Percentiles rank a stretch among this genome's conserved stretches.
Evolutionary conservation across 805 yeast genomes (phyloP).

Genomic region (Metschnikowia dekortorum): DNA sequence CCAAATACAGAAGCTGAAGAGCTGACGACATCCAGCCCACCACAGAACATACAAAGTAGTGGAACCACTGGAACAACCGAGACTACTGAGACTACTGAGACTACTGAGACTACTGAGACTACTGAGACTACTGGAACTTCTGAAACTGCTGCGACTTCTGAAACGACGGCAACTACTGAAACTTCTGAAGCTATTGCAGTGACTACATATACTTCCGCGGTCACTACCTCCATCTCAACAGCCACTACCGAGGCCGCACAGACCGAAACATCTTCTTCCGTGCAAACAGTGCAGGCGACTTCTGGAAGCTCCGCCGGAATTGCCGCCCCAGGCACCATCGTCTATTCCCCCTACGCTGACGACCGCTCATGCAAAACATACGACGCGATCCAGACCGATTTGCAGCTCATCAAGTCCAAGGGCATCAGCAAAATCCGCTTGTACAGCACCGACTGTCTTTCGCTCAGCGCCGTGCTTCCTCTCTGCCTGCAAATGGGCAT

Average conservation of each 20-base stretch:
- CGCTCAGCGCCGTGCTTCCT: constrained; percentile 61
- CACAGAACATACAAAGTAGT: no score
- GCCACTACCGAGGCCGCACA: not conserved
- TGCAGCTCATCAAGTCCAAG: constrained; percentile 50
- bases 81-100: not conserved
- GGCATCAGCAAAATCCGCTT: constrained; percentile 67
- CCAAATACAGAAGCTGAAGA: no score
- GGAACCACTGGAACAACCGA: not conserved
- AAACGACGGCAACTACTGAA: not conserved
- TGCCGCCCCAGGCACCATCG: constrained; percentile 54
- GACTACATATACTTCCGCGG: no score
- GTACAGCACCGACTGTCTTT: constrained; percentile 85
- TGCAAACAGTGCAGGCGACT: no score
- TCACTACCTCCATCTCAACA: not conserved
- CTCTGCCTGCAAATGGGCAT: constrained; percentile 56
- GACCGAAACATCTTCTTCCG: not conserved
- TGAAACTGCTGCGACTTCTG: not conserved
- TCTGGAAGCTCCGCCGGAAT: constrained; percentile 15
- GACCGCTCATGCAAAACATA: constrained; percentile 64
- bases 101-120: not conserved
- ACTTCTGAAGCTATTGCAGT: not conserved
- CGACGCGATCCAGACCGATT: constrained; percentile 52
- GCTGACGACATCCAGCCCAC: no score
- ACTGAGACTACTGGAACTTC: not conserved
- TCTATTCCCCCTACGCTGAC: constrained; percentile 73